These are phyloP conservation scores for Maudiozyma humilis DNA, from an alignment of 1,139 yeast genomes.

Conservation along the genomic window DNA sequence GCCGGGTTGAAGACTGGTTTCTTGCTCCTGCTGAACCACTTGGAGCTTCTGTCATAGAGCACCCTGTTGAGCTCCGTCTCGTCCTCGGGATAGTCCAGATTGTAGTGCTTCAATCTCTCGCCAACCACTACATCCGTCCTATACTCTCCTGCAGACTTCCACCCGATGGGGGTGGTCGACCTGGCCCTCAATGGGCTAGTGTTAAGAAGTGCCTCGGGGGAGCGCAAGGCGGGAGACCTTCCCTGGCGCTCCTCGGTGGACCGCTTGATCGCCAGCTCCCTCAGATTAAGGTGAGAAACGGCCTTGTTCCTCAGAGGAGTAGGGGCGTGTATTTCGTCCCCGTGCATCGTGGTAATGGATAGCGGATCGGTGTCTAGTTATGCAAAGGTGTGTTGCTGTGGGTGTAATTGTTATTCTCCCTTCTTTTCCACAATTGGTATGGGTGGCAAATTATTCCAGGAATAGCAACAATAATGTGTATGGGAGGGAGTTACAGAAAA, in stretches of 20 bases:
- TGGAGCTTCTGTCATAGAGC: constrained; percentile 45
- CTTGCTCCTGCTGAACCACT: constrained; percentile 46
- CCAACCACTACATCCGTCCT: constrained; percentile 21
- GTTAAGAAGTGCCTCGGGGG: constrained; percentile 10
- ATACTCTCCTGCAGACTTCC: constrained; percentile 20
- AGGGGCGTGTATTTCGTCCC: constrained; percentile 21
- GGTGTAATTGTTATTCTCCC: too few relatives aligned
- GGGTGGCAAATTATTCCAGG: too few relatives aligned
- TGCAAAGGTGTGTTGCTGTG: too few relatives aligned
- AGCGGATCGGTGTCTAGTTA: too few relatives aligned
- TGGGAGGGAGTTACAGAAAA: too few relatives aligned
- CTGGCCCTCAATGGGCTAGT: constrained; percentile 16
- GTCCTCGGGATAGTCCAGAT: constrained; percentile 51
- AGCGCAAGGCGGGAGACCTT: constrained; percentile 16
- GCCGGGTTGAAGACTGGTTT: constrained; percentile 53
- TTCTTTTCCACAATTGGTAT: too few relatives aligned
- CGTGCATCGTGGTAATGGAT: constrained; percentile 11
- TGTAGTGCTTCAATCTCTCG: constrained; percentile 41
- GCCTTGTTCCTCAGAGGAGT: constrained; percentile 20
- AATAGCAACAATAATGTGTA: too few relatives aligned
- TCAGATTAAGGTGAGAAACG: constrained; percentile 12
- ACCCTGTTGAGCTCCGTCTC: constrained; percentile 35
- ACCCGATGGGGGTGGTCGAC: constrained; percentile 25
- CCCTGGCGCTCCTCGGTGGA: constrained; percentile 15
- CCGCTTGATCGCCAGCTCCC: constrained; percentile 11